These are phyloP conservation scores for Alternaria postmessia DNA, from an alignment of 2,329 filamentous ascomycete genomes.

Conservation along the genomic window DNA sequence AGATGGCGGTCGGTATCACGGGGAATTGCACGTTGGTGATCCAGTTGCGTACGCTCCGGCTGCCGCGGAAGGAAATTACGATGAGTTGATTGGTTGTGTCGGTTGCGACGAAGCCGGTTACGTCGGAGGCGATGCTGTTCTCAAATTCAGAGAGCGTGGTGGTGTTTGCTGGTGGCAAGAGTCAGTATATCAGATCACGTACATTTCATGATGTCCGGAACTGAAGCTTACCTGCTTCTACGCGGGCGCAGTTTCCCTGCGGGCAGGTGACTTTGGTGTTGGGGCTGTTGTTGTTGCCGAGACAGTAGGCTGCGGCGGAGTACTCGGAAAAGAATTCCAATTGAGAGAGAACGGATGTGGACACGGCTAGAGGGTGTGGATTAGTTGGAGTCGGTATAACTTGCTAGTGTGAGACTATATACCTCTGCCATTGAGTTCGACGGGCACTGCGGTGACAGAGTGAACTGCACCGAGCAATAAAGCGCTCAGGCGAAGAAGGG, in stretches of 20 bases:
- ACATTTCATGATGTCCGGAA: accelerated
- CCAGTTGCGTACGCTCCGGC: constrained; percentile 67
- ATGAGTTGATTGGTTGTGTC: constrained; percentile 62
- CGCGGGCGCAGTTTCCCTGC: constrained; percentile 57
- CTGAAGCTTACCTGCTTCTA: constrained; percentile 45
- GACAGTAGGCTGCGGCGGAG: constrained; percentile 62
- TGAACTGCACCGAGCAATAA: constrained; percentile 30
- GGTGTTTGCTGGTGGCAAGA: constrained; percentile 46
- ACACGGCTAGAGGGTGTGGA: constrained; percentile 42
- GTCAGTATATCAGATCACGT: not conserved
- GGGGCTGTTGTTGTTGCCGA: constrained; percentile 56
- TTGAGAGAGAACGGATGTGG: constrained; percentile 50
- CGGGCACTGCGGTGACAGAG: constrained; percentile 36
- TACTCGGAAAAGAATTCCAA: constrained; percentile 61
- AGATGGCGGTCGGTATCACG: constrained; percentile 53
- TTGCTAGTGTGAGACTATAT: constrained; percentile 2
- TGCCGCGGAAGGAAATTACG: constrained; percentile 69
- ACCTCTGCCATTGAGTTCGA: constrained; percentile 42
- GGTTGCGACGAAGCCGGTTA: constrained; percentile 58
- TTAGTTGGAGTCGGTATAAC: not conserved
- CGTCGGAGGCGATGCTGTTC: constrained; percentile 52
- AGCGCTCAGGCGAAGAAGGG: constrained; percentile 27
- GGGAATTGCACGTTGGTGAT: constrained; percentile 63
- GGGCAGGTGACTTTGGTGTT: constrained; percentile 56
- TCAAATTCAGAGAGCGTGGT: constrained; percentile 59